Evolutionary conservation across 495 filamentous ascomycete genomes (phyloP).

Genomic region (Ramalina intermedia): DNA sequence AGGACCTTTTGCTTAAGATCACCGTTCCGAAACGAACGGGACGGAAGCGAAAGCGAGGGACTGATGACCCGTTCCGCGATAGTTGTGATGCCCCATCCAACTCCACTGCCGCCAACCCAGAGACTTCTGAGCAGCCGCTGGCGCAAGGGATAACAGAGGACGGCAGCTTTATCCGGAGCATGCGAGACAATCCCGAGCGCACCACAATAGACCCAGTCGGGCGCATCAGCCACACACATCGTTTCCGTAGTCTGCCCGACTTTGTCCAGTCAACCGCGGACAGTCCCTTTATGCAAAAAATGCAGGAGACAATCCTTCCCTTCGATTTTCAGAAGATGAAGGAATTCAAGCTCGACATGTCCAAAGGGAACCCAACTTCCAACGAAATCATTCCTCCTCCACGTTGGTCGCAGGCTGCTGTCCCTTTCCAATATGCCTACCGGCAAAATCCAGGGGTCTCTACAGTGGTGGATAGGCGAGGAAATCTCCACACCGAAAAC

Average conservation of each 20-base stretch:
- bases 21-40: slow-evolving; percentile 78
- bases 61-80: slow-evolving; percentile 43
- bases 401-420: slow-evolving; percentile 46
- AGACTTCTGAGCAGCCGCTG: slow-evolving; percentile 14
- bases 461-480: slow-evolving; percentile 32
- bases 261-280: slow-evolving; percentile 56
- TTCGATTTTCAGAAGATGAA: slow-evolving; percentile 55
- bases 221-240: slow-evolving; percentile 61
- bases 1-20: slow-evolving; percentile 74
- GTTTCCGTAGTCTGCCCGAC: slow-evolving; percentile 70
- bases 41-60: slow-evolving; percentile 65
- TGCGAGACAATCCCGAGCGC: slow-evolving; percentile 54
- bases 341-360: slow-evolving; percentile 55
- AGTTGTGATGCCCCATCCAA: slow-evolving; percentile 17
- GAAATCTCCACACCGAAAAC: slow-evolving; percentile 38
- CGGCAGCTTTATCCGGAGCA: slow-evolving; percentile 40
- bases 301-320: slow-evolving; percentile 48
- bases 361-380: slow-evolving; percentile 38
- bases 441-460: slow-evolving; percentile 46
- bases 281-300: slow-evolving; percentile 47
- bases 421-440: slow-evolving; percentile 55
- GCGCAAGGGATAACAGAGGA: slow-evolving; percentile 14
- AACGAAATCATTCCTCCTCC: slow-evolving; percentile 72
- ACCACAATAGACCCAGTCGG: slow-evolving; percentile 63
- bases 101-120: background rate